Base-by-base conservation (phyloP, 768 basidiomycete species). In the Lactarius pseudohatsudake region DNA sequence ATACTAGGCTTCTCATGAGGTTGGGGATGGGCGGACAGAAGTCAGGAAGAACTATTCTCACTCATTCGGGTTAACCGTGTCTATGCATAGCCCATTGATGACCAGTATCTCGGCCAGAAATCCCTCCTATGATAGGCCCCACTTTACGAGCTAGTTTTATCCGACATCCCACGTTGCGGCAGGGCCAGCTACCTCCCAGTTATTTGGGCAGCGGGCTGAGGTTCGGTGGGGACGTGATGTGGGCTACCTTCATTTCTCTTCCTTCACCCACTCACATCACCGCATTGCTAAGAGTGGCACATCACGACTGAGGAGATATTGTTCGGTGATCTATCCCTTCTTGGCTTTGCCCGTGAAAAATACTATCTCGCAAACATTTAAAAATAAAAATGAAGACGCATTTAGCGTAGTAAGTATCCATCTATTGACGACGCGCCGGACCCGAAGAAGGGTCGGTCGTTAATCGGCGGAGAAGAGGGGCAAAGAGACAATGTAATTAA, bases 11-110 rank as follows among this genome's bases (percentile, higher is more conserved):
- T 50, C 79, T 88, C 22, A 73, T 76, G 56, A 82, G 83, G 2
- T 87, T 94, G 32, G 83, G 85, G 9, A 77, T 72, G n/a, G 90
- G 91, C 15, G 85, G 92, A 53, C 50, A 26, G 26, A 26, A 28
- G 7, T 75, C 75, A 15, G 84, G 82, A 43, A 94, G 93, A 80
- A 84, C 65, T 86, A 92, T 74, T 88, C 89, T 96, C 93, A 95
- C 95, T 77, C 94, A 94, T 88, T 13, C 47, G 13, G 4, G 4
- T 50, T 96, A 85, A 91, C 34, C 28, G 65, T 66, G 38, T 57
- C 62, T 54, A 30, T 30, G 30, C 30, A 30, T 32, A 64, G 63
- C 45, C 67, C 62, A 57, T 69, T 69, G 65, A 71, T 67, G 45
- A 68, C 64, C 58, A 61, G 57, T 62, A 30, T 57, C 58, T 57